Conservation (phyloP, 2,329 filamentous ascomycete species). For the Fusarium torulosum region DNA sequence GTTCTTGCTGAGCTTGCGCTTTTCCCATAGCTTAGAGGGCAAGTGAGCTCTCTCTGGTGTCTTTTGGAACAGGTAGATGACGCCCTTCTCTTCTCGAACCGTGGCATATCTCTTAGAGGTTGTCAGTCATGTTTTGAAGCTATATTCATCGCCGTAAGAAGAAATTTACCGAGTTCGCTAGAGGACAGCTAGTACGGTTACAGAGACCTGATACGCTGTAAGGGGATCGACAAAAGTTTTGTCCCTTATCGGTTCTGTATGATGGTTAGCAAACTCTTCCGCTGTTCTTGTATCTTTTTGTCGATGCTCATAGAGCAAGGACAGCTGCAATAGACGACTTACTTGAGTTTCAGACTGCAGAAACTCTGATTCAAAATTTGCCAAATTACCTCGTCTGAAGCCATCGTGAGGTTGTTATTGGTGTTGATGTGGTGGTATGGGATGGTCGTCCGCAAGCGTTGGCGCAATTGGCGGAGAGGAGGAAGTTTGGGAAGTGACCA, state of each 20-base stretch:
- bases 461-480: not conserved
- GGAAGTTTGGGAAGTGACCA: not conserved
- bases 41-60: conserved; percentile 89
- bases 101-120: conserved; percentile 79
- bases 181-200: conserved; percentile 88
- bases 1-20: conserved; percentile 89
- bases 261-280: conserved; percentile 46
- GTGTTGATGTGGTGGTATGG: not conserved
- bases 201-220: conserved; percentile 86
- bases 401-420: conserved; percentile 64
- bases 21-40: conserved; percentile 94
- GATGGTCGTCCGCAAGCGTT: not conserved
- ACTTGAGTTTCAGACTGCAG: conserved; percentile 96
- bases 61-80: conserved; percentile 97
- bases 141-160: not conserved
- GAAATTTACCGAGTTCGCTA: conserved; percentile 75
- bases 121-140: not conserved
- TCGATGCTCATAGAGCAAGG: not conserved
- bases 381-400: conserved; percentile 98
- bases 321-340: conserved; percentile 47
- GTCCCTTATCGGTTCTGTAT: conserved; percentile 80
- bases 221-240: conserved; percentile 88
- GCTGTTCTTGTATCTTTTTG: not conserved
- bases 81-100: conserved; percentile 84
- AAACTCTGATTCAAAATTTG: conserved; percentile 96